phyloP scores from a whole-genome alignment of 2,329 filamentous ascomycete species.

The Fusarium sp. region DNA sequence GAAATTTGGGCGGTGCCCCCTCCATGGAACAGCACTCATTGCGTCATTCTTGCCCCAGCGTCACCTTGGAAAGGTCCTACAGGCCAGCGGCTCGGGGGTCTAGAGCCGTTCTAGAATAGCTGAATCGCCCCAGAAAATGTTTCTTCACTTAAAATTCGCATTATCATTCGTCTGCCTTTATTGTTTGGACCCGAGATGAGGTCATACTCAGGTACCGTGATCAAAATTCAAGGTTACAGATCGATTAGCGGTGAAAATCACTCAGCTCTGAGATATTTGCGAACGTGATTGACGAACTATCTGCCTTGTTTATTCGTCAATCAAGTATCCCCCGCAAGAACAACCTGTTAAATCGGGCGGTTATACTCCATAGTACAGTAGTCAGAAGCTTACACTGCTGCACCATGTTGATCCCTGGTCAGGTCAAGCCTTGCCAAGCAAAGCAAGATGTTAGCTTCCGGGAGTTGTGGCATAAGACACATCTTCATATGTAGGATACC shows the following conservation, averaged over 20 bases:
- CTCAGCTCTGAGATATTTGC: slow-evolving; percentile 9
- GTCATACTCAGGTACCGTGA: slow-evolving; percentile 14
- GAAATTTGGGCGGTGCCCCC: slow-evolving; percentile 22
- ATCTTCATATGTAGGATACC: not conserved
- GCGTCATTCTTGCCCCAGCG: slow-evolving; percentile 35
- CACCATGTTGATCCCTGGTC: not conserved
- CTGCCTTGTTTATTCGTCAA: not conserved
- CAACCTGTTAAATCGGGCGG: not conserved
- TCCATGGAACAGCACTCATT: slow-evolving; percentile 9
- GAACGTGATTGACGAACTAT: not conserved
- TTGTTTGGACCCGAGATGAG: slow-evolving; percentile 13
- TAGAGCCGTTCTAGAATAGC: slow-evolving; percentile 30
- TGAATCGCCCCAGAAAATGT: slow-evolving; percentile 2
- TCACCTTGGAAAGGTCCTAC: slow-evolving; percentile 16
- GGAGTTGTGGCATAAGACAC: not conserved
- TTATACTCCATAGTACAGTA: not conserved
- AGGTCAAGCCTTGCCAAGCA: slow-evolving; percentile 23
- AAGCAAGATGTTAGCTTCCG: not conserved
- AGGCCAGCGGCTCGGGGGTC: not conserved
- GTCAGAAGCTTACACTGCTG: not conserved
- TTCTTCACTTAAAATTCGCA: not conserved
- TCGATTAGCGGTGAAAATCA: slow-evolving; percentile 18
- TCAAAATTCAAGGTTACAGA: slow-evolving; percentile 13
- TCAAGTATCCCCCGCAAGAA: not conserved
- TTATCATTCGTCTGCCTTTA: not conserved